Evolutionary conservation across 345 rosid species (phyloP), one percentile per base, ranked within the genome.

Genomic region (Corchorus olitorius): DNA sequence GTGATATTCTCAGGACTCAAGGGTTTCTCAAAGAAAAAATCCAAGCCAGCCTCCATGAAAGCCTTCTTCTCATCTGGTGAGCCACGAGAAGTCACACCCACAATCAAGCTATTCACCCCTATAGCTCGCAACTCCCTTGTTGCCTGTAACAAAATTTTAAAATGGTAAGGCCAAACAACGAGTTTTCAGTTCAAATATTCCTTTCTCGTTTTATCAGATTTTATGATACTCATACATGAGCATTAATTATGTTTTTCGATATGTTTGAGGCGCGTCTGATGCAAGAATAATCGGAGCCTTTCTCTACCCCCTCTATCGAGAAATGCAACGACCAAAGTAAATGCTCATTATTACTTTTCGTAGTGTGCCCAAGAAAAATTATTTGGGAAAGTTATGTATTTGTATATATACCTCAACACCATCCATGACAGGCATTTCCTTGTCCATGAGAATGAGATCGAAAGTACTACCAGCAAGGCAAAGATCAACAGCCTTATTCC

Each of bases 391-490:
- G 6, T 6, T 39, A 27, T 39, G 6, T 39, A 39, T 39, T 4
- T 17, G 8, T 70, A 2, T 19, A 20, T 20, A 1, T 83, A 86
- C 91, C 88, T 81, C 45, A 16, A 8, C 52, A 3, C 91, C 87
- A 65, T 84, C 73, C 90, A 84, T 81, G 8, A 89, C 27, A 8
- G 89, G 89, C 86, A 87, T 83, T 13, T 86, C 83, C 62, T 79
- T 43, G 48, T 86, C 89, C 79, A 87, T 84, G 13, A 89, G 75
- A 50, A 87, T 82, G 59, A 86, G 76, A n/a, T 84, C 50, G 48
- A 80, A 84, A 20, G 74, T 63, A 50, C 74, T 78, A 0, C 88
- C 86, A 5, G 43, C 3, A 12, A 0, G 48, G 49, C 53, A 83
- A 59, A 89, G 71, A 33, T 87, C 84, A 16, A 86, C 80, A 0